Evolutionary conservation across 2,329 filamentous ascomycete species (phyloP).

Genomic region (Fusarium cicatricum): DNA sequence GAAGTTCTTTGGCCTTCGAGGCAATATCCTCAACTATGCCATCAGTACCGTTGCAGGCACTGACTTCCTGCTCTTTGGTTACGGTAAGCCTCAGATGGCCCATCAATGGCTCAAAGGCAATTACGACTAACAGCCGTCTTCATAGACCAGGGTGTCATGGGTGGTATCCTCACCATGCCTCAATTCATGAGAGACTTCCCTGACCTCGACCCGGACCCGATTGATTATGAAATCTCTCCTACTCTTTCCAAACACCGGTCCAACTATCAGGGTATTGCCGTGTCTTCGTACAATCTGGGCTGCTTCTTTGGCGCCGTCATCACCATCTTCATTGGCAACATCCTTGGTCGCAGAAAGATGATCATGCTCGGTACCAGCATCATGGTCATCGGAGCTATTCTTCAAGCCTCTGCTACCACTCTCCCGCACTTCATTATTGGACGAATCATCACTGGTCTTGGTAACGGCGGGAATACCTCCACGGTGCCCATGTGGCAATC

Average conservation of each 20-base stretch:
- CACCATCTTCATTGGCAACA: slow-evolving; percentile 71
- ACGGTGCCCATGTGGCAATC: slow-evolving; percentile 68
- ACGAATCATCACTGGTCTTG: slow-evolving; percentile 66
- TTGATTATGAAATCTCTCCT: slow-evolving; percentile 46
- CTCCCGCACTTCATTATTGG: slow-evolving; percentile 65
- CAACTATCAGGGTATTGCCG: slow-evolving; percentile 62
- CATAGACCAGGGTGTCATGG: slow-evolving; percentile 79
- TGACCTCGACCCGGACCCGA: slow-evolving; percentile 53
- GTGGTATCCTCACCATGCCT: slow-evolving; percentile 73
- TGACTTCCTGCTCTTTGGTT: slow-evolving; percentile 72
- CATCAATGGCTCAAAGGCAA: neutral
- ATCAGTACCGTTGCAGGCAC: slow-evolving; percentile 76
- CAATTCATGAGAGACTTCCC: slow-evolving; percentile 67
- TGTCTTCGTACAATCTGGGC: slow-evolving; percentile 67
- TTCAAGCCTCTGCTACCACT: slow-evolving; percentile 65
- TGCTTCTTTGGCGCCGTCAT: slow-evolving; percentile 71
- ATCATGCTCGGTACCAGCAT: slow-evolving; percentile 67
- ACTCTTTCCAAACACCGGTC: slow-evolving; percentile 53
- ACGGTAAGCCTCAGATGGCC: slow-evolving; percentile 50
- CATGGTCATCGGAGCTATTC: slow-evolving; percentile 64
- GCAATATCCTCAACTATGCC: slow-evolving; percentile 71
- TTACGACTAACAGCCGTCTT: neutral
- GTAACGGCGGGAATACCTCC: slow-evolving; percentile 65
- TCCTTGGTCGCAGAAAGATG: slow-evolving; percentile 65
- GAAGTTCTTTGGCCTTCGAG: slow-evolving; percentile 71